Percentiles rank a stretch among this genome's conserved stretches.
Evolutionary conservation across 345 rosid species (phyloP).

Genomic region (Aurinia saxatilis): DNA sequence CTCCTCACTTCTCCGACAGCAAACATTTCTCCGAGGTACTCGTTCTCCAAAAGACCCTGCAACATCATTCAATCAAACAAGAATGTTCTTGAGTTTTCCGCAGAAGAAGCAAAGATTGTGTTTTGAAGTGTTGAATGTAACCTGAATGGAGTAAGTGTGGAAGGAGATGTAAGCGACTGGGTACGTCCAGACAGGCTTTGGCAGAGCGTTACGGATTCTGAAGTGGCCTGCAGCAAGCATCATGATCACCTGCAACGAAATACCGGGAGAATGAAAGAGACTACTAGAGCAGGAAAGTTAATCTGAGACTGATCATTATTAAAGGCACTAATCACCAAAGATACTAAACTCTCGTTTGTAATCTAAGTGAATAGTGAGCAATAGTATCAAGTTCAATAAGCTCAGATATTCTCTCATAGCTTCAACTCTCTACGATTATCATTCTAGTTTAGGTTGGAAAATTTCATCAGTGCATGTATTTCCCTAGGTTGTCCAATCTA

Average conservation of each 20-base stretch:
- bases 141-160: slow-evolving; percentile 92
- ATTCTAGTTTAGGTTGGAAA: background rate
- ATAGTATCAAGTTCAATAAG: background rate
- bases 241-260: slow-evolving; percentile 71
- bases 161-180: slow-evolving; percentile 86
- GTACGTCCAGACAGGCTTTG: slow-evolving; percentile 78
- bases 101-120: background rate
- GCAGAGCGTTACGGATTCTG: slow-evolving; percentile 76
- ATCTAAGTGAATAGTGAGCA: too few relatives aligned
- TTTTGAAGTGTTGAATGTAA: slow-evolving; percentile 5
- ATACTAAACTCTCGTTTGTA: background rate
- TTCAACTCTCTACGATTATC: background rate
- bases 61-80: slow-evolving; percentile 5
- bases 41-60: slow-evolving; percentile 93
- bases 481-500: background rate
- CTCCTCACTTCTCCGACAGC: slow-evolving; percentile 92
- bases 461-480: background rate
- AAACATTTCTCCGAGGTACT: slow-evolving; percentile 71
- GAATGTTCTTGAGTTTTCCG: background rate
- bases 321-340: background rate
- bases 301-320: background rate
- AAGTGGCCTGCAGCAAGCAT: slow-evolving; percentile 97
- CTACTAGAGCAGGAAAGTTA: background rate
- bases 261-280: background rate
- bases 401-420: background rate